Base-by-base conservation (phyloP, 2,329 filamentous ascomycete genomes). In the Pseudopithomyces maydicus region DNA sequence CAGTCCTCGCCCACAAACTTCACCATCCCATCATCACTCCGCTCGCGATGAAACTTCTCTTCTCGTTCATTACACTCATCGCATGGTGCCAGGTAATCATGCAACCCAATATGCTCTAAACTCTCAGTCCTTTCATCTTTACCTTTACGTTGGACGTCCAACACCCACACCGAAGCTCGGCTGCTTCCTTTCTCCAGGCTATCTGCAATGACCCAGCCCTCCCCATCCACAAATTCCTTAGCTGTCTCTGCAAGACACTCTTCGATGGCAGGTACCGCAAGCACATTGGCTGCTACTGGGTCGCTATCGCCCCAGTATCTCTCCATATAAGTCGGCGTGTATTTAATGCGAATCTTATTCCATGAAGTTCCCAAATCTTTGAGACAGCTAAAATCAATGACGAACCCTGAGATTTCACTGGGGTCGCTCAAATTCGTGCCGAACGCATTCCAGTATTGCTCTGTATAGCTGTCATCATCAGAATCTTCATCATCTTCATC, bases 251-350 rank as follows among this genome's bases (percentile, higher is more conserved):
- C 33, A 26, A 49, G 46, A n/a, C 33, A 7, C 17, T 49, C 10
- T 12, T 49, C 26, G 14, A 49, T 49, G 2, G 39, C 26, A 12
- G 33, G 46, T 3, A 49, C 46, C 2, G 35, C 46, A 19, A 49
- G n/a, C 20, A 49, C 32, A 14, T 49, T 49, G 10, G 46, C 46
- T 19, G 33, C 6, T 49, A 49, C 33, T n/a, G 33, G 33, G 15
- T 48, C 52, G 12, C 33, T 20, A 14, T 46, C 51, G n/a, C 42
- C 51, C 12, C n/a, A 54, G 35, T 42, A 42, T 11, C 26, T 2
- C 35, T 39, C 17, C 52, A 47, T 54, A 26, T 47, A 54, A 15
- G 35, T 47, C 15, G 52, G 52, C 12, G 44, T 48, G 35, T 54
- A 54, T 33, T 54, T 17, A 22, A 48, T 48, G 35, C 41, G 15